These are phyloP conservation scores for Suhomyces pyralidae DNA, from an alignment of 805 yeast species.

Conservation along the genomic window DNA sequence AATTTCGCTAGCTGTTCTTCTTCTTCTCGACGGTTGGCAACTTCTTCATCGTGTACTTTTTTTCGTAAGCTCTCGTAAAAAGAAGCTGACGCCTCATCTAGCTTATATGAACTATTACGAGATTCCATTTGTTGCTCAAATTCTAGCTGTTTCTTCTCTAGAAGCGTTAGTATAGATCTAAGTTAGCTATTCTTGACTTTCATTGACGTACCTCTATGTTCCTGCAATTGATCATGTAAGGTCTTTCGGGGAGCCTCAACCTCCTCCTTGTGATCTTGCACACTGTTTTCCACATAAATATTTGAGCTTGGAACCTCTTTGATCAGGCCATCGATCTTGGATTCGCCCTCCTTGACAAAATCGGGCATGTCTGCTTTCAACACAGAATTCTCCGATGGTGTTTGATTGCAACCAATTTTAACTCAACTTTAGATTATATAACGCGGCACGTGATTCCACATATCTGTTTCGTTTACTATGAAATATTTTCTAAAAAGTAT, in stretches of 20 bases:
- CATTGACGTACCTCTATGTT: conserved; percentile 33
- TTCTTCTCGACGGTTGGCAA: conserved; percentile 19
- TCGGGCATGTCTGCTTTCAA: conserved; percentile 7
- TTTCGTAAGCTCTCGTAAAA: conserved; percentile 30
- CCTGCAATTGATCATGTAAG: conserved; percentile 40
- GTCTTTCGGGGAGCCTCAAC: conserved; percentile 33
- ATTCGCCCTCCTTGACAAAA: conserved; percentile 9
- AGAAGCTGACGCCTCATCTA: conserved; percentile 34
- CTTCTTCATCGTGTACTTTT: conserved; percentile 17
- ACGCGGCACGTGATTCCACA: background rate
- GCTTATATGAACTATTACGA: conserved; percentile 39
- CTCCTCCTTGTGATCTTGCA: conserved; percentile 6
- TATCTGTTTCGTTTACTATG: background rate
- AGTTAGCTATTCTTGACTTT: too few species aligned
- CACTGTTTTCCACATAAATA: background rate
- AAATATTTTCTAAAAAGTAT: background rate
- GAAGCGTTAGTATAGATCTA: conserved; percentile 9
- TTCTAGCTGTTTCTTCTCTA: conserved; percentile 33
- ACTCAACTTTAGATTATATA: background rate
- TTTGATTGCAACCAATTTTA: background rate
- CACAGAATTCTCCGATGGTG: background rate
- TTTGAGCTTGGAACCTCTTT: background rate
- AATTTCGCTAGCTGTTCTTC: conserved; percentile 13
- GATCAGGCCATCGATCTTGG: background rate
- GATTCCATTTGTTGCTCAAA: conserved; percentile 26